A percentile compares a stretch with the other conserved stretches of the same genome.
Evolutionary conservation across 257 asterid species (phyloP).

Genomic region (Knoxia roxburghii): DNA sequence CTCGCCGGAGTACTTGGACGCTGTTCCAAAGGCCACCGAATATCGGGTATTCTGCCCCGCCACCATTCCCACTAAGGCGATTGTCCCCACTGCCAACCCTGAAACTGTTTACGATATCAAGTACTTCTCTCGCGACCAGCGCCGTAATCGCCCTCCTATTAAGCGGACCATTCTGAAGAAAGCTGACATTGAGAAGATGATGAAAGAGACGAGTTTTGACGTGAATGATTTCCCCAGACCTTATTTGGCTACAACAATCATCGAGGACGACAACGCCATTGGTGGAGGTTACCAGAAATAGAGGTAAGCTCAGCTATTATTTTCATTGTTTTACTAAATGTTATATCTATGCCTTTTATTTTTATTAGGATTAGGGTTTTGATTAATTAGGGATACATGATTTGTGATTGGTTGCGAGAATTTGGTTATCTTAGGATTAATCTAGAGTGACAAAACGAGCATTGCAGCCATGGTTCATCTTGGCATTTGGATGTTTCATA

Average conservation of each 20-base stretch:
- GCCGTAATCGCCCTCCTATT: conserved; percentile 82
- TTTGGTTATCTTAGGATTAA: background rate
- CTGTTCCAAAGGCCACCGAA: conserved; percentile 80
- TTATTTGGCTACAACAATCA: conserved; percentile 50
- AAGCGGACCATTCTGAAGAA: conserved; percentile 69
- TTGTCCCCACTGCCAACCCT: conserved; percentile 71
- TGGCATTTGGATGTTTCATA: background rate
- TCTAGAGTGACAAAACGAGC: background rate
- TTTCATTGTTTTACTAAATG: background rate
- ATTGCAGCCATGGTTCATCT: background rate
- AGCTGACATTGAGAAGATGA: conserved; percentile 73
- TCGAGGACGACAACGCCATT: conserved; percentile 57
- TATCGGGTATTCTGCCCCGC: conserved; percentile 79
- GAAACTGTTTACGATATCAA: conserved; percentile 91
- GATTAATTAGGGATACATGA: background rate
- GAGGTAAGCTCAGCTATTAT: conserved; percentile 20
- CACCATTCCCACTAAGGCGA: conserved; percentile 48
- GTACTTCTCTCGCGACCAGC: conserved; percentile 83
- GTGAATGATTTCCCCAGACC: conserved; percentile 62
- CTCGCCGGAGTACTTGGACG: conserved; percentile 44
- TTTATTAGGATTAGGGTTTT: conserved; percentile 4
- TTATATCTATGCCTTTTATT: background rate
- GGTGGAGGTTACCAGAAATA: conserved; percentile 82
- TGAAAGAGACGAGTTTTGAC: conserved; percentile 60
- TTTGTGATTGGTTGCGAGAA: background rate